These are phyloP conservation scores for Dryas octopetala DNA, from an alignment of 306 rosid species.

Conservation along the genomic window DNA sequence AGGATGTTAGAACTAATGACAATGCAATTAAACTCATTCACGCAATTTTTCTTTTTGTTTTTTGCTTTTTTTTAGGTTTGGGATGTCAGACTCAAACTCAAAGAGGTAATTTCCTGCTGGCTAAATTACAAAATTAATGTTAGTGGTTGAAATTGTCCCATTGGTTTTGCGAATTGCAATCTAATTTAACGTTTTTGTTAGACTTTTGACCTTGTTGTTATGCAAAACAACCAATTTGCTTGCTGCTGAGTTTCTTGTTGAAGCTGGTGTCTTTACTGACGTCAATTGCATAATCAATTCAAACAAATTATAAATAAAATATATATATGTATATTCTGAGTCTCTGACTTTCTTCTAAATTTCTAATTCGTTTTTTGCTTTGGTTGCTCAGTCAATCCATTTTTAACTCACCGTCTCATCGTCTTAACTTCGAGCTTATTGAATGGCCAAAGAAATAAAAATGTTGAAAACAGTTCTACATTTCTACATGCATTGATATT, in stretches of 20 bases:
- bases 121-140: constrained; percentile 5
- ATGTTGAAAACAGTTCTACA: neutral
- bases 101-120: neutral
- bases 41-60: too few relatives aligned
- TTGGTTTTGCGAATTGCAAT: neutral
- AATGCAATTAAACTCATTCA: too few relatives aligned
- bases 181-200: neutral
- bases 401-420: neutral
- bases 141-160: neutral
- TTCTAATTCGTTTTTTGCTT: neutral
- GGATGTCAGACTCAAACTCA: neutral
- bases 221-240: constrained; percentile 19
- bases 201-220: constrained; percentile 7
- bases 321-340: neutral
- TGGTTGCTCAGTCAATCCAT: neutral
- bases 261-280: neutral
- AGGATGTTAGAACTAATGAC: too few relatives aligned
- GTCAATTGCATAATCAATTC: neutral
- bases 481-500: too few relatives aligned
- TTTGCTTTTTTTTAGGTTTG: too few relatives aligned
- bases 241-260: neutral
- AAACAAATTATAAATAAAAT: neutral
- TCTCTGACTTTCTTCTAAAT: neutral
- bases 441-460: neutral
- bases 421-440: neutral